phyloP scores from a whole-genome alignment of 192 early-diverging fungal genomes.

The Coemansia sp. region DNA sequence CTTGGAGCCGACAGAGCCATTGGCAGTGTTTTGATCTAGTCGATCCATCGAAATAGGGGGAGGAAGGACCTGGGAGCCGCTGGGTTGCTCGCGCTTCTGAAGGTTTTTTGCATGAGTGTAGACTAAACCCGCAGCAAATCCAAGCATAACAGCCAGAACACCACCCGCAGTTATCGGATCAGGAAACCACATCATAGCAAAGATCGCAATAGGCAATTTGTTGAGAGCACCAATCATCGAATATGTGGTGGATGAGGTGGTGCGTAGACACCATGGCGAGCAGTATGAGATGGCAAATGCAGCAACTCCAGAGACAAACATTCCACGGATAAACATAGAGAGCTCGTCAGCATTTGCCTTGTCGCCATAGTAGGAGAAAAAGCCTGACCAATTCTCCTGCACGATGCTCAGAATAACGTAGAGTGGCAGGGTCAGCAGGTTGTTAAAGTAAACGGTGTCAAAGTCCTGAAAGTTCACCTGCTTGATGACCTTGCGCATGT shows the following conservation, averaged over 20 bases:
- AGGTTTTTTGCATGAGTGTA: conserved; percentile 73
- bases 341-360: conserved; percentile 59
- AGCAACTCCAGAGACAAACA: conserved; percentile 74
- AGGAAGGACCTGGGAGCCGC: conserved; percentile 46
- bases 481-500: conserved; percentile 89
- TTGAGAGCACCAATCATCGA: conserved; percentile 99
- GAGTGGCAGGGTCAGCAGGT: conserved; percentile 82
- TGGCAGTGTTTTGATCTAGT: conserved; percentile 16
- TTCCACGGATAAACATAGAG: conserved; percentile 66
- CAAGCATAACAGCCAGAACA: conserved; percentile 84
- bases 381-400: conserved; percentile 68
- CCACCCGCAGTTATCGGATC: conserved; percentile 80
- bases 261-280: conserved; percentile 61
- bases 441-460: conserved; percentile 99
- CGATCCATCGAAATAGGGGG: conserved; percentile 53
- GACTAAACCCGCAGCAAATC: conserved; percentile 72
- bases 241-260: conserved; percentile 75
- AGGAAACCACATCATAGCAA: conserved; percentile 93
- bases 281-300: conserved; percentile 92
- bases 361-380: conserved; percentile 46
- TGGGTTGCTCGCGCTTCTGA: conserved; percentile 56
- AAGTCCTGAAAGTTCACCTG: conserved; percentile 93
- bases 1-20: not conserved
- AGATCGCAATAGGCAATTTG: conserved; percentile 93
- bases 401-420: conserved; percentile 66